Evolutionary conservation across 2,329 filamentous ascomycete genomes (phyloP), one percentile per base, ranked within the genome.

Genomic region (Clonostachys sp.): DNA sequence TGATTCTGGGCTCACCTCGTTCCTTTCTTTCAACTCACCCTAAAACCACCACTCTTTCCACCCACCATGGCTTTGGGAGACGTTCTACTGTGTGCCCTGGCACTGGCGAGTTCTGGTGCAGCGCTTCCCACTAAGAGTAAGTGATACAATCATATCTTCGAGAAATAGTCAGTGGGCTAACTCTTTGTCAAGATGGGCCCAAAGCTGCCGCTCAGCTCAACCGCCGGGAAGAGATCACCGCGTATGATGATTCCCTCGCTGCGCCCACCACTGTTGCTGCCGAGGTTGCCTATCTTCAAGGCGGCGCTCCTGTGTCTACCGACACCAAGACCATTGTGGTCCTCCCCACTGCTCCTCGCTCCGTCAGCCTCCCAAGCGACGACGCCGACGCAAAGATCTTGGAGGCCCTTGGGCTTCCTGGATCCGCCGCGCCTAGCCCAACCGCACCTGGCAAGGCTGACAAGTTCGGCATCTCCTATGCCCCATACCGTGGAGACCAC

Each of bases 401-500:
- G 10, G 40, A 12, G 18, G 16, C 17, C 14, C 16, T 24, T 17
- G 13, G 13, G 40, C 5, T 30, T 17, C 35, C 39, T 39, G 38
- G 12, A 13, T n/a, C 12, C 6, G 30, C 6, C 16, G 16, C 36
- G 6, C 17, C 13, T 16, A 2, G 18, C 36, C 30, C n/a, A 47
- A 8, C 18, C 44, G 51, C 16, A 47, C 30, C 41, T 50, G 24
- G 52, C 38, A 6, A 48, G 51, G 17, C 9, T 10, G 24, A 30
- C 24, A 64, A 61, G 17, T 65, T 70, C 34, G 74, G 74, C 5
- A 59, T 78, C 33, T 70, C 73, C 3, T 78, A 78, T 54, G 71
- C 74, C 2, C 74, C 74, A 1, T 78, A 76, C 61, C 71, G 68
- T 24, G 62, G 61, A 12, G 73, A 78, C 50, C 72, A 78, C 33